Base-by-base conservation (phyloP, 495 filamentous ascomycete species). In the Talaromyces stipitatus region DNA sequence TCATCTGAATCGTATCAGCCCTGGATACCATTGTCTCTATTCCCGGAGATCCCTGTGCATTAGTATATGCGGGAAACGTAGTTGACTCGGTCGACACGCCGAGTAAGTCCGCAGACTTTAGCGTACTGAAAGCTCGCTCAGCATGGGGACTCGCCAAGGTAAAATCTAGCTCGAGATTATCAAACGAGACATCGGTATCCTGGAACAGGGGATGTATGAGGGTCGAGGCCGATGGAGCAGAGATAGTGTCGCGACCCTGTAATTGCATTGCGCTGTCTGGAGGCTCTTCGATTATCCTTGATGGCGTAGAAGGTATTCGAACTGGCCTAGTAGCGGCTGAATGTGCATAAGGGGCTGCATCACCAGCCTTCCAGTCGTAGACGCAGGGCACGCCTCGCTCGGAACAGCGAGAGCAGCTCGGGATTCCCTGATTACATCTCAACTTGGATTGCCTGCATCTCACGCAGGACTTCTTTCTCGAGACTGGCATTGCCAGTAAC, bases 361-460 rank as follows among this genome's bases (percentile, higher is more conserved):
- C 10, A 12, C 16, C 8, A 11, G 9, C 27, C 22, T 11, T 55
- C 54, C 54, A 55, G 26, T 55, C 54, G 33, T 55, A 55, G 12
- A 46, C 26, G 38, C 54, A 55, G 32, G 36, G 20, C 23, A 22
- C 20, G 11, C 54, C 54, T 45, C 54, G 33, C 16, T 55, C 54
- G 2, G 26, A 46, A 23, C 54, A 55, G 54, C 54, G 54, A 45
- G 36, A 55, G 26, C 54, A 55, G 23, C 22, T 43, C 12, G 54
- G 54, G 4, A 12, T 45, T 8, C 5, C 23, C 33, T 46, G 33
- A 12, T 55, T 55, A 22, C 54, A 55, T 55, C 36, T 43, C 26
- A 55, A 41, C 8, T 55, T 55, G 38, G 54, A 55, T 29, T 55
- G 54, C 11, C 54, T 55, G 54, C 54, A 55, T 18, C 33, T 20